Evolutionary conservation across 2,329 filamentous ascomycete genomes (phyloP).

Genomic region (Huntiella moniliformis): DNA sequence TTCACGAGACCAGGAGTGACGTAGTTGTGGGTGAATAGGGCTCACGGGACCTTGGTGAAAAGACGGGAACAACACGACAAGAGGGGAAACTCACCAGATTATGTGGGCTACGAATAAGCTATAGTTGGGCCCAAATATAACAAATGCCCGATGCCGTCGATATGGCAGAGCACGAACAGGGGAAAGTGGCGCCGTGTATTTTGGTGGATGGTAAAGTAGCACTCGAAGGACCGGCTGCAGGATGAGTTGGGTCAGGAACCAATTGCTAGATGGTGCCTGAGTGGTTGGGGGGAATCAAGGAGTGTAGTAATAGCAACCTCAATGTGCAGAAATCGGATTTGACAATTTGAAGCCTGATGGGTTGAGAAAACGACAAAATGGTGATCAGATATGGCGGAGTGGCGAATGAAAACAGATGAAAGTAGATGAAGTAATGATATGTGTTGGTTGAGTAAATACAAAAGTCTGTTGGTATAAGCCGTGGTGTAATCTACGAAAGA

Average conservation of each 20-base stretch:
- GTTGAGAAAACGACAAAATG: neutral
- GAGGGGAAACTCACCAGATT: too few species aligned
- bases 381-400: neutral
- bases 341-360: neutral
- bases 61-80: too few species aligned
- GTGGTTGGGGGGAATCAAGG: neutral
- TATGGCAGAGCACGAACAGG: neutral
- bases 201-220: neutral
- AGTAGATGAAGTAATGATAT: too few species aligned
- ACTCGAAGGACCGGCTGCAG: neutral
- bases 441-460: too few species aligned
- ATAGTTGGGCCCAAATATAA: neutral
- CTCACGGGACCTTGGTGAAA: too few species aligned
- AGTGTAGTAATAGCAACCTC: neutral
- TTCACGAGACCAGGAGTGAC: too few species aligned
- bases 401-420: neutral
- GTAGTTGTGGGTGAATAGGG: too few species aligned
- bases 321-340: neutral
- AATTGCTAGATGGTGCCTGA: neutral
- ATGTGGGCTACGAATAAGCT: too few species aligned
- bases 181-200: neutral
- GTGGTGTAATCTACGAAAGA: too few species aligned
- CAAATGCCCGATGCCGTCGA: neutral
- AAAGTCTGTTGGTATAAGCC: too few species aligned
- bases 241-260: conserved; percentile 2